These are phyloP conservation scores for Yarrowia yakushimensis DNA, from an alignment of 805 yeast genomes.

Conservation along the genomic window DNA sequence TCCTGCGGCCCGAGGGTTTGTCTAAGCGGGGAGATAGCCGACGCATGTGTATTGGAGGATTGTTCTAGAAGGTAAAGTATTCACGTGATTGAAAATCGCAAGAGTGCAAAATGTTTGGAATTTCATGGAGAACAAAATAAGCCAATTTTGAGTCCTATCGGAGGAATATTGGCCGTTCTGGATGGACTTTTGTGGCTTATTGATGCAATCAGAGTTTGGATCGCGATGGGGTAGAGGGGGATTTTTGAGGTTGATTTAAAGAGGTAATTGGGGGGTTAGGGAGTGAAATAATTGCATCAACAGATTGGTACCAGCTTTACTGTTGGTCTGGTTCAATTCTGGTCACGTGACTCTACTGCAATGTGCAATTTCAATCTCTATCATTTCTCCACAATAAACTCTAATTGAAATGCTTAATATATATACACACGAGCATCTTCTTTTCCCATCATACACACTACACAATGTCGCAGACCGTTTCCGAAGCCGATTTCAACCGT, in stretches of 20 bases:
- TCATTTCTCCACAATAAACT: not conserved
- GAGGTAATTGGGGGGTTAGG: not conserved
- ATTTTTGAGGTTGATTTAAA: not conserved
- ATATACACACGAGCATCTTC: not conserved
- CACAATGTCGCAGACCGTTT: not conserved
- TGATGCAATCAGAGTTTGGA: not conserved
- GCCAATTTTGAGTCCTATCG: not conserved
- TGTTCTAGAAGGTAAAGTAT: no score
- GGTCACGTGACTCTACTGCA: not conserved
- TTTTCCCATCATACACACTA: not conserved
- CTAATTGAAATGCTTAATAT: no score
- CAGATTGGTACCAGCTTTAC: no score
- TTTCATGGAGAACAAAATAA: not conserved
- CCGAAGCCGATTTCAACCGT: not conserved
- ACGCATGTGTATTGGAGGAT: not conserved
- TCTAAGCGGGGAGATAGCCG: constrained; percentile 13
- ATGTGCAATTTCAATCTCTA: no score
- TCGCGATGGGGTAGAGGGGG: not conserved
- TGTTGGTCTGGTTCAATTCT: no score
- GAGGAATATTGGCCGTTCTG: not conserved
- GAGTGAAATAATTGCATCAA: not conserved
- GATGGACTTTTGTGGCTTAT: not conserved
- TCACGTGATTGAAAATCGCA: not conserved
- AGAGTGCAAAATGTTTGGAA: not conserved
- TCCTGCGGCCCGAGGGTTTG: constrained; percentile 2